Base-by-base conservation (phyloP, 2,329 filamentous ascomycete genomes). In the Epichloe glyceriae region DNA sequence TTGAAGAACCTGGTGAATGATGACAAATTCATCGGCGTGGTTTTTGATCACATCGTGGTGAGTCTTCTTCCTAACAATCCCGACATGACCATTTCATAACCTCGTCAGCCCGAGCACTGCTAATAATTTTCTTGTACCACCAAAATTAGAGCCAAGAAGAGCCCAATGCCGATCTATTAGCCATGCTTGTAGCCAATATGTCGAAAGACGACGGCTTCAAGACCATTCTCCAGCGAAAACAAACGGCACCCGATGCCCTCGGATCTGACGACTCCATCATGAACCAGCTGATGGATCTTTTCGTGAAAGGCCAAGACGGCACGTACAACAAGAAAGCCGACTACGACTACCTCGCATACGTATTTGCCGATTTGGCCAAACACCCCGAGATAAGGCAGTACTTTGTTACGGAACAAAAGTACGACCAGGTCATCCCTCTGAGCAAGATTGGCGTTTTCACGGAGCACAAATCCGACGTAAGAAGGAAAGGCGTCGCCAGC, bases 361-460 rank as follows among this genome's bases (percentile, higher is more conserved):
- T 96, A 50, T 94, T 98, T 64, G 91, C 93, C 40, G 91, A 98
- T 65, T 75, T 98, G 10, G 85, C 89, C 47, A 95, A 89, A 67
- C 83, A 90, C 60, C 73, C 80, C 37, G 78, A 86, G 56, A 80
- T 89, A 19, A 78, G 88, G 33, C 74, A 79, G 47, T 88, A 93
- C 70, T 86, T 95, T 57, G 75, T 88, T 5, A 77, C 74, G 14
- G 73, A 79, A 50, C 86, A 94, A 63, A 70, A 78, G 1, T 91
- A 94, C 65, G 89, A 95, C 64, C 74, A 72, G 1, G 80, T 95
- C 14, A 81, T 96, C n/a, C 93, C 93, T 2, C 74, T 97, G 46
- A 88, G 86, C 46, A 97, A 97, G 72, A 74, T 98, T 54, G 86
- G 85, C 53, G 91, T 97, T 53, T 97, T 97, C 66, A 97, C 93